Conservation (phyloP, 2,329 filamentous ascomycete genomes). For the Emydomyces testavorans region DNA sequence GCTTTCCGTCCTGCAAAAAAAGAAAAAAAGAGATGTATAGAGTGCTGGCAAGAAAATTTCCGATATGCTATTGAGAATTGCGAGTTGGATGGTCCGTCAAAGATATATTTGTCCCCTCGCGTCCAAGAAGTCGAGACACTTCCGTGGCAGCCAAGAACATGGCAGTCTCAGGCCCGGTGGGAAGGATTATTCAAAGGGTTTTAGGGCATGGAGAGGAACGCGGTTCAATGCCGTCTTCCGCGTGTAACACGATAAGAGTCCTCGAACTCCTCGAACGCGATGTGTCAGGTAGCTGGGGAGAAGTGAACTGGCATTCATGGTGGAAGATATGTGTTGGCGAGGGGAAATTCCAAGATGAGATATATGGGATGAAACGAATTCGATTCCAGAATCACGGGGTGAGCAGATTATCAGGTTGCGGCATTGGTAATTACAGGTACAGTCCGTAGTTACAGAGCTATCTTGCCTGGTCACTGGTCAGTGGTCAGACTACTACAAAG, state of each 20-base stretch:
- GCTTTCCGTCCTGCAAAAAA: neutral
- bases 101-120: neutral
- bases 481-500: too few relatives aligned
- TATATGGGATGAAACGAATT: neutral
- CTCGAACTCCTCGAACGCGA: neutral
- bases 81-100: neutral
- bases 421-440: too few relatives aligned
- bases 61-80: neutral
- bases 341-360: neutral
- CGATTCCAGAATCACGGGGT: slow-evolving; percentile 6
- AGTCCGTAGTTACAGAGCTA: too few relatives aligned
- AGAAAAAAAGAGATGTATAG: neutral
- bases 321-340: neutral
- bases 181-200: neutral
- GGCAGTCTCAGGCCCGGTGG: neutral
- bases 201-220: neutral
- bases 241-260: neutral
- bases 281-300: neutral
- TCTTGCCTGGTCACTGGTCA: too few relatives aligned
- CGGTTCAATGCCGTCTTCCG: neutral
- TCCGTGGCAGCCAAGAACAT: slow-evolving; percentile 9
- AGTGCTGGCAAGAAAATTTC: neutral
- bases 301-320: neutral
- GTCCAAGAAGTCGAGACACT: slow-evolving; percentile 2
- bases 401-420: slow-evolving; percentile 7